Evolutionary conservation across 352 stramenopile genomes (phyloP).

Genomic region (Globisporangium acanthophoron): DNA sequence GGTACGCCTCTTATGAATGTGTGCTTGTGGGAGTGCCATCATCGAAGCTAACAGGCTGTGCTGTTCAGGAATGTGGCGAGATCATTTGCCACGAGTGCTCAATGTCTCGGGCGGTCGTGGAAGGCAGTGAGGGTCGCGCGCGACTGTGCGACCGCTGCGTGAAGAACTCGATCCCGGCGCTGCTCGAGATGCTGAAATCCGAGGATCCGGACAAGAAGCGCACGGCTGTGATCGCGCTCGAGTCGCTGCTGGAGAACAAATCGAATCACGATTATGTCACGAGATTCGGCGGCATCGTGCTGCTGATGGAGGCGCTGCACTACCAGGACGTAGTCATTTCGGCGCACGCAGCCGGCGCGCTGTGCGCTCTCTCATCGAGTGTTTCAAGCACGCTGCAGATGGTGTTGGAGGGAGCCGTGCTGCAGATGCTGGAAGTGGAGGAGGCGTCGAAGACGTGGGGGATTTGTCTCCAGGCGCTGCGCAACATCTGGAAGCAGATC

Average conservation of each 20-base stretch:
- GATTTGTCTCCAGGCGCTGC: constrained; percentile 73
- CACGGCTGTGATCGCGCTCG: constrained; percentile 64
- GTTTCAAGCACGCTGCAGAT: constrained; percentile 80
- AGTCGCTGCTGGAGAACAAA: constrained; percentile 82
- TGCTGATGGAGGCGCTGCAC: constrained; percentile 70
- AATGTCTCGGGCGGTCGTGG: constrained; percentile 78
- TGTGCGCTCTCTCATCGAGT: constrained; percentile 75
- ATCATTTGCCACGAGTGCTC: constrained; percentile 87
- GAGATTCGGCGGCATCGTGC: constrained; percentile 58
- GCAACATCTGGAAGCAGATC: constrained; percentile 89
- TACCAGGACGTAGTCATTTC: constrained; percentile 58
- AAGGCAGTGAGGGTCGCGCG: constrained; percentile 72
- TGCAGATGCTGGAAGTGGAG: constrained; percentile 86
- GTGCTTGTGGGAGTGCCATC: not conserved
- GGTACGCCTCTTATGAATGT: constrained; percentile 19
- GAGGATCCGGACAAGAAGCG: constrained; percentile 59
- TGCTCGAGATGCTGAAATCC: constrained; percentile 50
- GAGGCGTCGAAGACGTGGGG: constrained; percentile 70
- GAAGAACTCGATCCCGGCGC: constrained; percentile 65
- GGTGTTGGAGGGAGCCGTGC: constrained; percentile 83
- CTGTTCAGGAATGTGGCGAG: constrained; percentile 69
- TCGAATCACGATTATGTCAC: constrained; percentile 85
- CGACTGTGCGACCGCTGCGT: constrained; percentile 83
- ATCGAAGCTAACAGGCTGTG: not conserved
- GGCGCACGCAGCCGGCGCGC: constrained; percentile 61